These are phyloP conservation scores for Schizophyllum amplum DNA, from an alignment of 1,284 basidiomycete genomes.

Conservation along the genomic window DNA sequence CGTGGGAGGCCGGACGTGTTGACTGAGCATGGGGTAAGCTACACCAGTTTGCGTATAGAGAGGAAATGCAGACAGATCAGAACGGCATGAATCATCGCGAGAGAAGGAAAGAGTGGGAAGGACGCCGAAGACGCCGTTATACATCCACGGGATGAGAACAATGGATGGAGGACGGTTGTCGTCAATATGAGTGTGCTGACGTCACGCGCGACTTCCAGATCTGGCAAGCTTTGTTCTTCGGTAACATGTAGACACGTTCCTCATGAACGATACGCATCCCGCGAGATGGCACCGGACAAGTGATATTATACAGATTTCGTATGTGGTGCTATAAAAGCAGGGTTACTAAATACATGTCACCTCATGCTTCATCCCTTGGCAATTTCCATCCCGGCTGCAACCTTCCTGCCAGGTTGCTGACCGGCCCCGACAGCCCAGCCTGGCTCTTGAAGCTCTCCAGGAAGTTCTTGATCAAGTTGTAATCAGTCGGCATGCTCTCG, in stretches of 20 bases:
- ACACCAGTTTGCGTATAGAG: conserved; percentile 4
- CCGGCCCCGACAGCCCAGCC: conserved; percentile 79
- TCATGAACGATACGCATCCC: no score
- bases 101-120: not conserved
- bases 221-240: no score
- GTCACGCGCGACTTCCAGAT: not conserved
- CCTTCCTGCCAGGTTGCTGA: conserved; percentile 79
- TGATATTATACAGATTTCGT: no score
- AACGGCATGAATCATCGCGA: conserved; percentile 74
- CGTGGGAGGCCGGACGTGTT: conserved; percentile 87
- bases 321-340: no score
- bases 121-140: not conserved
- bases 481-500: conserved; percentile 53
- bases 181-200: not conserved
- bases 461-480: conserved; percentile 90
- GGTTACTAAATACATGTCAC: no score
- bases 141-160: no score
- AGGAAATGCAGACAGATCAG: conserved; percentile 31
- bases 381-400: conserved; percentile 68
- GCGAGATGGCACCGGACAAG: no score
- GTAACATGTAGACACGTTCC: no score
- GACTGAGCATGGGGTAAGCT: conserved; percentile 37
- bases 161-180: no score
- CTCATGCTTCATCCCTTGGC: conserved; percentile 51
- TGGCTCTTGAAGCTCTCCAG: conserved; percentile 92